These are phyloP conservation scores for Colletotrichum somersetense DNA, from an alignment of 2,329 filamentous ascomycete genomes.

Conservation along the genomic window DNA sequence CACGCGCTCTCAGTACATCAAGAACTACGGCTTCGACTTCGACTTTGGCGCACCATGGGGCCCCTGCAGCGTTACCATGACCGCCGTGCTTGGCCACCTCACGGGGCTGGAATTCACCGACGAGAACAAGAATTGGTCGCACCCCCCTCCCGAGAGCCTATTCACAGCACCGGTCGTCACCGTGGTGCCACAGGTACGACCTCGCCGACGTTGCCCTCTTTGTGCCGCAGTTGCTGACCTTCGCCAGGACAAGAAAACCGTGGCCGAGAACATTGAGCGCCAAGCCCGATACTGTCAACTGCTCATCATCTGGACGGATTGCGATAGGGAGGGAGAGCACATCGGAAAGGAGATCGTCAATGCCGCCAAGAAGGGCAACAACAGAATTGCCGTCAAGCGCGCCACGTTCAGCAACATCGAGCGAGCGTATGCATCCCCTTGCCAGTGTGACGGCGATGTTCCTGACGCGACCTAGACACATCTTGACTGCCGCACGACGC, in stretches of 20 bases:
- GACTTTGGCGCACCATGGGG: constrained; percentile 87
- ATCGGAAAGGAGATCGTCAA: constrained; percentile 92
- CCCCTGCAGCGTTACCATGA: constrained; percentile 89
- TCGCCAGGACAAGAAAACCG: constrained; percentile 77
- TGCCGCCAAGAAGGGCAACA: constrained; percentile 81
- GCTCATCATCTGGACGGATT: constrained; percentile 98
- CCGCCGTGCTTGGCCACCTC: constrained; percentile 90
- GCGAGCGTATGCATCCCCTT: constrained; percentile 72
- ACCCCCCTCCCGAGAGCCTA: constrained; percentile 81
- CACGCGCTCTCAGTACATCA: constrained; percentile 82
- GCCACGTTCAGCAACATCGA: constrained; percentile 98
- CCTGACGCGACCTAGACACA: constrained; percentile 70
- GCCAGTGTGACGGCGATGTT: background rate
- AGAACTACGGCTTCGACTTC: constrained; percentile 94
- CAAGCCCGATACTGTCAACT: constrained; percentile 80
- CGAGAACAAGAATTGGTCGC: constrained; percentile 82
- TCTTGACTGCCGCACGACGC: constrained; percentile 83
- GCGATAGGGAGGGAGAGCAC: constrained; percentile 96
- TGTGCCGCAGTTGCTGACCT: constrained; percentile 23
- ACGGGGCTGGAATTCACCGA: constrained; percentile 82
- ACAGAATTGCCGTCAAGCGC: constrained; percentile 81
- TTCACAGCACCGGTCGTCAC: constrained; percentile 85
- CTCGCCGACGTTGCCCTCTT: background rate
- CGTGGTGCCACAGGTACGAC: constrained; percentile 72
- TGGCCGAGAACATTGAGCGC: constrained; percentile 86